These are phyloP conservation scores for Drosera capensis DNA, from an alignment of 148 eudicot species.

Conservation along the genomic window DNA sequence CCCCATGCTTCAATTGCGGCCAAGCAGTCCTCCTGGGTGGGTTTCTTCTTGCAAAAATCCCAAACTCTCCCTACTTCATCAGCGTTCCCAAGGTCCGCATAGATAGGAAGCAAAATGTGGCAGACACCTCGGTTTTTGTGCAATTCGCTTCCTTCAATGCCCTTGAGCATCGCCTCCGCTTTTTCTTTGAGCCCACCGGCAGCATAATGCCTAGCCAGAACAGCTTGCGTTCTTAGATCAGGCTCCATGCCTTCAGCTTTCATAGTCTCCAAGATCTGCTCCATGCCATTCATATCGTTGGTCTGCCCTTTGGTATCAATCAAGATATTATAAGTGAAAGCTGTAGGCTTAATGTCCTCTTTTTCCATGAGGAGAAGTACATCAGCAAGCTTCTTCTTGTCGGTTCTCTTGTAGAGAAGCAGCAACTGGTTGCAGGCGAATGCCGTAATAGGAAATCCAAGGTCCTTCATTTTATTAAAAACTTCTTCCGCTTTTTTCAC, in stretches of 20 bases:
- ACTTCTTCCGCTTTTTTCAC: constrained; percentile 56
- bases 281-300: constrained; percentile 66
- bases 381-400: constrained; percentile 73
- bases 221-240: constrained; percentile 11
- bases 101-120: constrained; percentile 33
- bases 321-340: constrained; percentile 53
- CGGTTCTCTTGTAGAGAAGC: constrained; percentile 51
- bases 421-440: constrained; percentile 72
- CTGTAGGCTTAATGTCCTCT: constrained; percentile 53
- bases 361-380: constrained; percentile 73
- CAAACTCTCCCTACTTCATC: constrained; percentile 70
- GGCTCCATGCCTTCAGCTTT: constrained; percentile 56
- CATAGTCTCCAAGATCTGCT: constrained; percentile 67
- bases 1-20: constrained; percentile 74
- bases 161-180: constrained; percentile 44
- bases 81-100: constrained; percentile 48
- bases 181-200: constrained; percentile 42
- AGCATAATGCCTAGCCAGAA: constrained; percentile 54
- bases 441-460: constrained; percentile 31
- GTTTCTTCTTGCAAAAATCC: constrained; percentile 31
- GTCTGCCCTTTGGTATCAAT: constrained; percentile 63
- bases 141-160: constrained; percentile 45
- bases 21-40: constrained; percentile 26
- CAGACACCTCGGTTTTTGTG: constrained; percentile 21
- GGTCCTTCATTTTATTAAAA: constrained; percentile 70